Conservation (phyloP, 352 stramenopile species). For the Pythium aphanidermatum region DNA sequence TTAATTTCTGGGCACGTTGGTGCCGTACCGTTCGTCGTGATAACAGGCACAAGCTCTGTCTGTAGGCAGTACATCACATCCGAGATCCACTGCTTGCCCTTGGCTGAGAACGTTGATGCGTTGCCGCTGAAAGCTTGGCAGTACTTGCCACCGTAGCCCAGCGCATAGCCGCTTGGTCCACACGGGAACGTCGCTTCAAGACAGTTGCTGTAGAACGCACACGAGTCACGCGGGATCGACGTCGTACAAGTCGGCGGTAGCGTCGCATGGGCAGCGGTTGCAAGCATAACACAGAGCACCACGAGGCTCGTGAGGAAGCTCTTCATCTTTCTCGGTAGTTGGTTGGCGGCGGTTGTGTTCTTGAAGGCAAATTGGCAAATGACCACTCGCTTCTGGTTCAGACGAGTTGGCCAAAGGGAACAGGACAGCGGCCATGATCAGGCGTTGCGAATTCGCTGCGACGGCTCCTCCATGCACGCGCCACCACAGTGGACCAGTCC, state of each 20-base stretch:
- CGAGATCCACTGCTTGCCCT: constrained; percentile 24
- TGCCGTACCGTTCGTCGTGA: constrained; percentile 4
- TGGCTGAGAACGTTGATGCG: constrained; percentile 14
- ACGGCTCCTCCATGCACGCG: too few relatives aligned
- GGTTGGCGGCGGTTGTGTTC: neutral
- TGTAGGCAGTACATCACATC: constrained; percentile 27
- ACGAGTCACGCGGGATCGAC: constrained; percentile 20
- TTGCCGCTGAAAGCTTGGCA: constrained; percentile 22
- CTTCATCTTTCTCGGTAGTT: constrained; percentile 9
- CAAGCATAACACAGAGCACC: constrained; percentile 1
- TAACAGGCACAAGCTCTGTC: constrained; percentile 17
- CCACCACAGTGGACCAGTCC: too few relatives aligned
- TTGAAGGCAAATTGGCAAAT: constrained; percentile 7
- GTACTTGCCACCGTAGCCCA: constrained; percentile 25
- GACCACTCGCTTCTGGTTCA: too few relatives aligned
- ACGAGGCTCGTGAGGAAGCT: constrained; percentile 9
- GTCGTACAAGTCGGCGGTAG: constrained; percentile 16
- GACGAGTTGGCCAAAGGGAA: too few relatives aligned
- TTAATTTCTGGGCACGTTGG: constrained; percentile 18
- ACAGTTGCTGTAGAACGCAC: constrained; percentile 25
- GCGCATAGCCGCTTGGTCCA: constrained; percentile 17
- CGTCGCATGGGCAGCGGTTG: constrained; percentile 4
- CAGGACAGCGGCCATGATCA: too few relatives aligned
- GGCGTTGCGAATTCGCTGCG: too few relatives aligned
- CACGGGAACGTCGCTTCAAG: constrained; percentile 22